phyloP scores from a whole-genome alignment of 2,329 filamentous ascomycete species.

The Neodidymelliopsis sp. region DNA sequence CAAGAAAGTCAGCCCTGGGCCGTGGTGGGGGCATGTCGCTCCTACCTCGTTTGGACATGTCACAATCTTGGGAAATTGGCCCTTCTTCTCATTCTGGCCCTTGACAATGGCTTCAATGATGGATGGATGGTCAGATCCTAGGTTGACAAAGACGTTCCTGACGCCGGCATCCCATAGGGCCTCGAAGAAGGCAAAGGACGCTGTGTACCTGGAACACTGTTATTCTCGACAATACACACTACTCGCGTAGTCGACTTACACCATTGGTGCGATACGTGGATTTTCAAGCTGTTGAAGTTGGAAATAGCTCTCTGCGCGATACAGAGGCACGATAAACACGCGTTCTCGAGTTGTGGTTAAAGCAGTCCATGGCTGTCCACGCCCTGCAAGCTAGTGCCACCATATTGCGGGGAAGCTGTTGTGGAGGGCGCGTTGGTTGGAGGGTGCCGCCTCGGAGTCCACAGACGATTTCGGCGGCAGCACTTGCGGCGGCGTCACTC shows the following conservation, averaged over 20 bases:
- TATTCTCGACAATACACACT: neutral
- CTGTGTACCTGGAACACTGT: constrained; percentile 64
- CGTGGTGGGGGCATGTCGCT: neutral
- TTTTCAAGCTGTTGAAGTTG: no score
- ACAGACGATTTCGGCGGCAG: constrained; percentile 10
- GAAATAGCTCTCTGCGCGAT: no score
- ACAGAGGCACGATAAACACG: neutral
- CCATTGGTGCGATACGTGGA: no score
- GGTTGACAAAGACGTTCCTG: constrained; percentile 66
- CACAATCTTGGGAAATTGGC: constrained; percentile 74
- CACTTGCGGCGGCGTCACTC: constrained; percentile 10
- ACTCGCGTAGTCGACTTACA: constrained; percentile 20
- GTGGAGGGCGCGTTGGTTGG: neutral
- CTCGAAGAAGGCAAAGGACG: constrained; percentile 84
- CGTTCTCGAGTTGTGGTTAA: neutral
- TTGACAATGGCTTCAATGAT: constrained; percentile 84
- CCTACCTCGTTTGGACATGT: constrained; percentile 81
- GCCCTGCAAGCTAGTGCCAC: constrained; percentile 16
- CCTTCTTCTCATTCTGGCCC: constrained; percentile 71
- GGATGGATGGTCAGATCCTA: constrained; percentile 76
- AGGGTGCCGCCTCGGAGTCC: no score
- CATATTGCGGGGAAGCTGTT: constrained; percentile 15
- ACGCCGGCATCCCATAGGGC: constrained; percentile 70
- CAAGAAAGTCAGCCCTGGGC: constrained; percentile 11
- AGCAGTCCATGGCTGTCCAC: neutral